Evolutionary conservation across 1,139 yeast species (phyloP).

Genomic region (Taphrina wiesneri): DNA sequence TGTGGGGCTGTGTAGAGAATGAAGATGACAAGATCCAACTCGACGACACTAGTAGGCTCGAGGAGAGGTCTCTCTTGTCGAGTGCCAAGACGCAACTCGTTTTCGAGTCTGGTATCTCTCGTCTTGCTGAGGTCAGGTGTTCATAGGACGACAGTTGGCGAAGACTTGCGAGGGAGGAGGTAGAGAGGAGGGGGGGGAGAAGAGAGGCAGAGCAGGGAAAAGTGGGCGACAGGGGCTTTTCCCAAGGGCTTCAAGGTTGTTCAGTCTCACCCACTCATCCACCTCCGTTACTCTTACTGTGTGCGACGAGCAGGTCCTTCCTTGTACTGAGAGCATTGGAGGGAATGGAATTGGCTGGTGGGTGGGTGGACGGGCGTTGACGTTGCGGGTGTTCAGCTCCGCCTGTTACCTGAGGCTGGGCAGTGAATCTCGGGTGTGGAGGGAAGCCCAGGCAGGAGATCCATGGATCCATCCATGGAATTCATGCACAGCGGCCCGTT

Average conservation of each 20-base stretch:
- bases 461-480: too few species aligned
- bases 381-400: too few species aligned
- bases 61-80: neutral
- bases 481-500: neutral
- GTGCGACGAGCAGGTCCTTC: too few species aligned
- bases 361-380: too few species aligned
- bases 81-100: neutral
- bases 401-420: neutral
- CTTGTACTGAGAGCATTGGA: too few species aligned
- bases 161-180: conserved; percentile 1
- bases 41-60: neutral
- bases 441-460: neutral
- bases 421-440: neutral
- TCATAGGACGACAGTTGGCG: neutral
- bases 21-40: neutral
- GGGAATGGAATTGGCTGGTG: too few species aligned
- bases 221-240: neutral
- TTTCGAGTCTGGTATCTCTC: neutral
- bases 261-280: too few species aligned
- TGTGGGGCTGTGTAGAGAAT: conserved; percentile 2
- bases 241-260: too few species aligned
- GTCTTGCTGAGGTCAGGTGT: neutral
- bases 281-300: too few species aligned
- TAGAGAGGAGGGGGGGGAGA: neutral
- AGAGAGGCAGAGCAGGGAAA: neutral